phyloP scores from a whole-genome alignment of 2,329 filamentous ascomycete genomes.

The Beauveria caledonica region DNA sequence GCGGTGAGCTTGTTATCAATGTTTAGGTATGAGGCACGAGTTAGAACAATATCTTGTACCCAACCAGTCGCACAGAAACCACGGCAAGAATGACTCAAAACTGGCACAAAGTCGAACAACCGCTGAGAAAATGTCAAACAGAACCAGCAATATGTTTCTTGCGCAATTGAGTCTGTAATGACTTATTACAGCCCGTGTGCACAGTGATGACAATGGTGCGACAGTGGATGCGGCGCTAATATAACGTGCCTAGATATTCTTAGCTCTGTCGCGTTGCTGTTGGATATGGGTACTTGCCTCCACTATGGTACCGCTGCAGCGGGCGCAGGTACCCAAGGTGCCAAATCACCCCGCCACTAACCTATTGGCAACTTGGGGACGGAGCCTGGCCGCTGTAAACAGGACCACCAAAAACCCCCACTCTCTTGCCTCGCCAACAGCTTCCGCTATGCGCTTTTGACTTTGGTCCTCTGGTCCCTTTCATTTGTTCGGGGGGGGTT shows the following conservation, averaged over 20 bases:
- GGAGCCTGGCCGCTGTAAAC: not conserved
- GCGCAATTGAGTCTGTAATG: no score
- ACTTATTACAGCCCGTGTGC: no score
- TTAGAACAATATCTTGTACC: no score
- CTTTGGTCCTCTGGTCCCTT: not conserved
- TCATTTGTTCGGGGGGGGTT: not conserved
- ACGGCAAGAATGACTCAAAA: no score
- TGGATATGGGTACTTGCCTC: not conserved
- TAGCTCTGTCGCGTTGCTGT: not conserved
- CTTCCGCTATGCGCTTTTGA: not conserved
- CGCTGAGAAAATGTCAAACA: no score
- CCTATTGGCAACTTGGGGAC: not conserved
- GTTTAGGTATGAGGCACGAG: no score
- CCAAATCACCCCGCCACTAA: not conserved
- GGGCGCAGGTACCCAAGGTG: not conserved
- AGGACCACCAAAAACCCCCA: not conserved
- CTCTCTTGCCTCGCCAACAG: conserved; percentile 8
- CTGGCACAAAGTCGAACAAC: no score
- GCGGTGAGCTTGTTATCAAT: no score
- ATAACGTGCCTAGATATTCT: not conserved
- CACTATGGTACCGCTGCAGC: not conserved
- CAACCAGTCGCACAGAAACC: no score
- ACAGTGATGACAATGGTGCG: not conserved
- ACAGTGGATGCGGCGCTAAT: not conserved
- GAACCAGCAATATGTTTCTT: no score